Conservation (phyloP, 257 asterid genomes). For the Solanum gracilifrons region DNA sequence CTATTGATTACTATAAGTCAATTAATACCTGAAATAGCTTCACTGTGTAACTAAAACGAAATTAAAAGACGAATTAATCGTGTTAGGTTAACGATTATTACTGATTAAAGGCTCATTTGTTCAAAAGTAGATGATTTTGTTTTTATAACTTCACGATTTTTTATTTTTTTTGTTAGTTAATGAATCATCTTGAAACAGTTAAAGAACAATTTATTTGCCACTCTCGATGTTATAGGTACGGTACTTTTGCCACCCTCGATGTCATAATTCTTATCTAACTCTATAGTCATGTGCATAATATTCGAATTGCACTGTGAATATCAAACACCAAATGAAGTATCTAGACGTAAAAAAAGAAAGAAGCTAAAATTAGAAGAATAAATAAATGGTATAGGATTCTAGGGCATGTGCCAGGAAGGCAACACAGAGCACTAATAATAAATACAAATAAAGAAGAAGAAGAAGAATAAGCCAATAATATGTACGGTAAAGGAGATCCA, state of each 20-base stretch:
- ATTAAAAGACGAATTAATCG: neutral
- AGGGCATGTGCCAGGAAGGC: neutral
- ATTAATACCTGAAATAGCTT: neutral
- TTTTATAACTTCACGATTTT: neutral
- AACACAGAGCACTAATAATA: neutral
- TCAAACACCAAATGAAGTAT: fast-evolving
- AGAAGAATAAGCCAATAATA: neutral
- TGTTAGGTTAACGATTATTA: neutral
- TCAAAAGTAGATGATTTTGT: neutral
- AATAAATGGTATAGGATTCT: neutral
- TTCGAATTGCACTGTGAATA: neutral
- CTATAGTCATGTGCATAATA: neutral
- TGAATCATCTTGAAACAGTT: neutral
- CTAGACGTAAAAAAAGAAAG: fast-evolving
- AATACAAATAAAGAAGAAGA: neutral
- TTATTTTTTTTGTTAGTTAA: neutral
- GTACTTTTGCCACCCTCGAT: neutral
- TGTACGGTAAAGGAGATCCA: neutral
- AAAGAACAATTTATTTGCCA: neutral
- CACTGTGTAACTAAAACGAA: neutral
- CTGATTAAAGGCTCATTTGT: neutral
- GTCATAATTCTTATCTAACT: neutral
- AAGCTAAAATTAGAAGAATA: neutral
- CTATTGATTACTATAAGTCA: neutral
- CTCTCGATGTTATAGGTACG: neutral